These are phyloP conservation scores for Pseudoscleropodium purum DNA, from an alignment of 225 moss, liverwort and hornwort species.

Conservation along the genomic window DNA sequence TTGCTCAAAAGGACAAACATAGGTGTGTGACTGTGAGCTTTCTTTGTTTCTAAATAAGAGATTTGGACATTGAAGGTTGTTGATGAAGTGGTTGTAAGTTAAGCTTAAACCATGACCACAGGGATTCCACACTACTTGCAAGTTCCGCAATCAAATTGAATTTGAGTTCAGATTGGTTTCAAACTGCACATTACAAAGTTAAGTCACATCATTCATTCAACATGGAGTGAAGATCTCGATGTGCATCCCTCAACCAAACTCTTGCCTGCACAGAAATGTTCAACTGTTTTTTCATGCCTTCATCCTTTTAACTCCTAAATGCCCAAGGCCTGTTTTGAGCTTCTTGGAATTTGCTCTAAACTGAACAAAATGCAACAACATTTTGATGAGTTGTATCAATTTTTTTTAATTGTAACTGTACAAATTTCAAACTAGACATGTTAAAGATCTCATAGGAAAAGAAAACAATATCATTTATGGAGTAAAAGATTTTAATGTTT, in stretches of 20 bases:
- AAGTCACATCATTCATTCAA: background rate
- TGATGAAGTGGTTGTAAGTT: background rate
- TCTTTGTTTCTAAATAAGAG: background rate
- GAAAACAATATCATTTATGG: no score
- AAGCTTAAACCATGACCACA: background rate
- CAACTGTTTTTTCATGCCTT: background rate
- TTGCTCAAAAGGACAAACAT: background rate
- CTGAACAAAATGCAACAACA: no score
- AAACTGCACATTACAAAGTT: no score
- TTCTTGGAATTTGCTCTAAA: no score
- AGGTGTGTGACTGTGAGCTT: background rate
- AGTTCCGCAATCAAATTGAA: background rate
- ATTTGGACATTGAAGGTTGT: background rate
- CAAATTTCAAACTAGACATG: no score
- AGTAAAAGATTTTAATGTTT: no score
- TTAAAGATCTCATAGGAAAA: no score
- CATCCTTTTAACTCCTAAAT: background rate
- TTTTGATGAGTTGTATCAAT: no score
- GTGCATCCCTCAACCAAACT: background rate
- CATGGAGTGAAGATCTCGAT: background rate
- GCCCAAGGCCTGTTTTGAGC: no score
- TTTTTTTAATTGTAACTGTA: no score
- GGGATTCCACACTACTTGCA: background rate
- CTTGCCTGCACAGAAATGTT: background rate
- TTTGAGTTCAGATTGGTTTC: background rate